phyloP scores from a whole-genome alignment of 805 yeast species.

The Metschnikowia bowlesiae region DNA sequence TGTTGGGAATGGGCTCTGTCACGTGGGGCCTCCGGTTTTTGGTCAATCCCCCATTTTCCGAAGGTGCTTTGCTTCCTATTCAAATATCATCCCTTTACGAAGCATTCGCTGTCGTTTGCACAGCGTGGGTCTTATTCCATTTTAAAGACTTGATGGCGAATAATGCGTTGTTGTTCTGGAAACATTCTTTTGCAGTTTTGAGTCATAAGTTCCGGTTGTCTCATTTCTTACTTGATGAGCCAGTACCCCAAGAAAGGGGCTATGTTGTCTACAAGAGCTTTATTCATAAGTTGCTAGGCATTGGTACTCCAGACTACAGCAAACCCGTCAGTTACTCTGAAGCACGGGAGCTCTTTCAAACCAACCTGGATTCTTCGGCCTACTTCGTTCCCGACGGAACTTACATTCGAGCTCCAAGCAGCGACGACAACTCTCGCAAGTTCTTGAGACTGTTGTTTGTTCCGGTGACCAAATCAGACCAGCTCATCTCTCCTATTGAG shows the following conservation, averaged over 20 bases:
- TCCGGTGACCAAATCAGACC: slow-evolving; percentile 77
- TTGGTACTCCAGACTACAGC: slow-evolving; percentile 49
- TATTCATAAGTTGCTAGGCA: slow-evolving; percentile 39
- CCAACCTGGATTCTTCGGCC: slow-evolving; percentile 40
- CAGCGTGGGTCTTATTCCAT: slow-evolving; percentile 3
- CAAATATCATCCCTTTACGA: slow-evolving; percentile 11
- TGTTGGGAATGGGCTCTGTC: slow-evolving; percentile 68
- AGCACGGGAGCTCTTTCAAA: slow-evolving; percentile 41
- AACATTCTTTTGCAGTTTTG: slow-evolving; percentile 48
- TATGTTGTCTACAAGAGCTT: slow-evolving; percentile 51
- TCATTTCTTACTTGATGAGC: slow-evolving; percentile 69
- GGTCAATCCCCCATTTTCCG: slow-evolving; percentile 14
- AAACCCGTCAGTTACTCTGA: slow-evolving; percentile 50
- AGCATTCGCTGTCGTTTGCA: slow-evolving; percentile 1
- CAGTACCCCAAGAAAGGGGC: slow-evolving; percentile 68
- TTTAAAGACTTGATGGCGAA: slow-evolving; percentile 14
- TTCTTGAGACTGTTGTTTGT: slow-evolving; percentile 67
- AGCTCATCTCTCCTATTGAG: slow-evolving; percentile 37
- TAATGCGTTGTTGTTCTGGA: slow-evolving; percentile 57
- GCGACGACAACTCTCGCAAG: slow-evolving; percentile 67
- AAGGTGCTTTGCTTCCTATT: slow-evolving; percentile 25
- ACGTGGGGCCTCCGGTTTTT: slow-evolving; percentile 43
- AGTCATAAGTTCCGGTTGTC: slow-evolving; percentile 64
- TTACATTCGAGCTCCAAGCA: slow-evolving; percentile 81
- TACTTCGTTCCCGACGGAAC: slow-evolving; percentile 78